phyloP scores from a whole-genome alignment of 768 basidiomycete species.

The Leccinum disarticulatum region DNA sequence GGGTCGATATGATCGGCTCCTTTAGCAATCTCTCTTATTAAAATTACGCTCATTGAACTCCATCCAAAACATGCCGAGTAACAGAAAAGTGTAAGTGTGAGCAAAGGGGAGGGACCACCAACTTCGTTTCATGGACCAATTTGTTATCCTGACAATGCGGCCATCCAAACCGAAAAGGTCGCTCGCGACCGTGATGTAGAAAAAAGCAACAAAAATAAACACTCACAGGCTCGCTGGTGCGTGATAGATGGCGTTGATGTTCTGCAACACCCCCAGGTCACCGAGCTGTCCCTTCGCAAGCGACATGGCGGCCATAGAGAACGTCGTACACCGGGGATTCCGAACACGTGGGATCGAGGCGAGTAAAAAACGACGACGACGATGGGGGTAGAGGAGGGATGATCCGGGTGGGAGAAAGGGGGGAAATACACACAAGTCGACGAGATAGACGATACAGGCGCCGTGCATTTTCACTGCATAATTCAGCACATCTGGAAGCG shows the following conservation, averaged over 20 bases:
- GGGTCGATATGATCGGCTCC: background rate
- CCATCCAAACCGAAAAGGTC: background rate
- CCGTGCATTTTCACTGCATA: conserved; percentile 37
- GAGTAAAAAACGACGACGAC: background rate
- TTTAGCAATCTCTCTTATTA: background rate
- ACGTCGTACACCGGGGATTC: conserved; percentile 37
- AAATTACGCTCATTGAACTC: background rate
- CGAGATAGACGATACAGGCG: conserved; percentile 43
- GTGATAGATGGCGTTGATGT: conserved; percentile 47
- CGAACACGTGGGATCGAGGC: background rate
- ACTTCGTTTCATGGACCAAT: background rate
- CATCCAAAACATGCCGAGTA: background rate
- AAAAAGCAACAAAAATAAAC: background rate
- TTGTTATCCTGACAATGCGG: background rate
- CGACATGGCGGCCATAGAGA: conserved; percentile 38
- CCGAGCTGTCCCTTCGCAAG: conserved; percentile 31
- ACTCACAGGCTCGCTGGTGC: conserved; percentile 40
- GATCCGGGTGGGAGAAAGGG: background rate
- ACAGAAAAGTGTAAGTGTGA: background rate
- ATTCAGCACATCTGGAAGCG: conserved; percentile 48
- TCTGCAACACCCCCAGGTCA: conserved; percentile 42
- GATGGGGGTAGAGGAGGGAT: background rate
- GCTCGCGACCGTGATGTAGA: background rate
- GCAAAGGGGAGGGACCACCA: background rate
- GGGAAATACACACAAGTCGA: conserved; percentile 43